Base-by-base conservation (phyloP, 2,329 filamentous ascomycete genomes). In the Acarospora socialis region DNA sequence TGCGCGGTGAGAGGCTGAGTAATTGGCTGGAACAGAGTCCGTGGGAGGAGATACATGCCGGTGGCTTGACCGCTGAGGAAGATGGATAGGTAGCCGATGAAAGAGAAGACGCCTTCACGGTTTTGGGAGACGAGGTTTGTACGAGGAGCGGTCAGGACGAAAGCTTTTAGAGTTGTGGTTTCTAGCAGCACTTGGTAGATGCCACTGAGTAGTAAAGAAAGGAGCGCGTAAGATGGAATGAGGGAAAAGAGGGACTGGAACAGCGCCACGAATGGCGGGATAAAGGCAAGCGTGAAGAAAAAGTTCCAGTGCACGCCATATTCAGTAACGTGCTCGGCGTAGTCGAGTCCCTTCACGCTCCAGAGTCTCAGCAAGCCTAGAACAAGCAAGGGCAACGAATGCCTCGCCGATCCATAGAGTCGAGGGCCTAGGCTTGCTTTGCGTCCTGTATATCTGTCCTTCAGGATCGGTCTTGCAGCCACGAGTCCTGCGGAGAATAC, bases 291-390 rank as follows among this genome's bases (percentile, higher is more conserved):
- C 0, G 90, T 98, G 58, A 95, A 95, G 66, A 98, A 98, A 56
- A 98, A 98, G 55, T 98, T 98, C 90, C 90, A 98, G 55, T 98
- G 90, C 7, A 98, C 82, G 25, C 90, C 90, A 50, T 98, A 98
- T 52, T 98, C 90, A 9, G 82, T 84, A 36, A 94, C 83, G 60
- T 98, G 90, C 54, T 98, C 90, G 3, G 86, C 86, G 51, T 98
- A 98, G 51, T 95, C 84, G 18, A 94, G 63, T 5, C 82, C 81
- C 58, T 98, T 98, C 50, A 95, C 86, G 45, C 77, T 92, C 43
- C 83, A 73, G 15, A 95, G 66, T 15, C 90, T 74, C 34, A 92
- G 63, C 15, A 90, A 51, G 9, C 90, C 90, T 4, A 98, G 65
- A 2, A 78, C 62, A 13, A 94, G 59, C 4, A 98, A 65, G 1